phyloP scores from a whole-genome alignment of 1,284 basidiomycete genomes.

The Puccinia coronata region DNA sequence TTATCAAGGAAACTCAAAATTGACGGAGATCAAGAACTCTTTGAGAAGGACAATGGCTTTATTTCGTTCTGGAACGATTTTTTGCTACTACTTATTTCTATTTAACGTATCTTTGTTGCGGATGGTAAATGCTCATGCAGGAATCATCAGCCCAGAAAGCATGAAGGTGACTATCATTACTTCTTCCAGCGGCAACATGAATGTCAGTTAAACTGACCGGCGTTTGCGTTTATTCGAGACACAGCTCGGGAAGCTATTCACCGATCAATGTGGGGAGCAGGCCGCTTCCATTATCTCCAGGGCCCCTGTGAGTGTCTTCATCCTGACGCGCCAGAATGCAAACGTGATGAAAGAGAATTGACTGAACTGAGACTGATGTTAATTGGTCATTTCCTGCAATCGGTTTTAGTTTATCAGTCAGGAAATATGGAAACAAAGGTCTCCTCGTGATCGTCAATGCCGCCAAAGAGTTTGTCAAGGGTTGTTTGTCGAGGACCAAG shows the following conservation, averaged over 20 bases:
- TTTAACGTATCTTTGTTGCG: background rate
- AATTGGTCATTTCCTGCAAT: background rate
- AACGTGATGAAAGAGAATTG: background rate
- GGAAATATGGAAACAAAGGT: constrained; percentile 5
- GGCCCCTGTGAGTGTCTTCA: background rate
- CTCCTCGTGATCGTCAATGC: too few species aligned
- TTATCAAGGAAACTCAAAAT: background rate
- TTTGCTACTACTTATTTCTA: background rate
- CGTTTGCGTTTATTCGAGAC: background rate
- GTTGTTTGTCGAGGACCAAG: constrained; percentile 12
- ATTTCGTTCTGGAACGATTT: background rate
- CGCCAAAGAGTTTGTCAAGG: constrained; percentile 5
- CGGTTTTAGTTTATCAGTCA: background rate
- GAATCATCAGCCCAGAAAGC: background rate
- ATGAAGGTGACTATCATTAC: background rate
- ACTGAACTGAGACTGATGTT: background rate
- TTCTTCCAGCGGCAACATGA: background rate
- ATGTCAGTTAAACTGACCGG: background rate
- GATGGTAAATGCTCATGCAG: constrained; percentile 18
- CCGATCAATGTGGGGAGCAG: background rate
- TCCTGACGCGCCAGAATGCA: background rate
- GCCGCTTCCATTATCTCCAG: background rate
- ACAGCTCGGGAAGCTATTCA: background rate
- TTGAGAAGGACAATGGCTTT: background rate
- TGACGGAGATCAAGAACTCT: background rate